Base-by-base conservation (phyloP, 169 alveolate genomes). In the Blepharisma undulans region DNA sequence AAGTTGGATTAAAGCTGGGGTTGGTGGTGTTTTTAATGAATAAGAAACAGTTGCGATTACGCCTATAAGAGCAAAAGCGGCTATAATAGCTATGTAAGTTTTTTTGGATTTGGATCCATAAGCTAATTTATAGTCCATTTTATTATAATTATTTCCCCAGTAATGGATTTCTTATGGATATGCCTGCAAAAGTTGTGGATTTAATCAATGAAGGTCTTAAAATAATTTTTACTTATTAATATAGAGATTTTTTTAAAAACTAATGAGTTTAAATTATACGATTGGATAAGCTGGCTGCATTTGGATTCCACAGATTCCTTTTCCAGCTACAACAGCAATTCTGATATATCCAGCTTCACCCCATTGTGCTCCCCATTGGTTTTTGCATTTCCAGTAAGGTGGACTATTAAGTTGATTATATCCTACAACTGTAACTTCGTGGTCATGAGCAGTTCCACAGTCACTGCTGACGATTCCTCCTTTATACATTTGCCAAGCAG, bases 401-500 rank as follows among this genome's bases (percentile, higher is more conserved):
- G 36, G 36, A 21, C 34, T 79, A 90, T 72, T 34, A 71, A 7
- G 92, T 29, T 71, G 93, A 19, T 76, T 72, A 36, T 86, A 34
- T 22, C 92, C 93, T 84, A 96, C 98, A 71, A 93, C 94, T 87
- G 95, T 95, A 22, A 97, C 98, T 48, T 95, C 98, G 92, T 97
- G 99, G 81, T 97, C 96, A 33, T 96, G 82, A 88, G 78, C 76
- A 71, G 92, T 90, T 80, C 97, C 98, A 87, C 98, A 96, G 16
- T 91, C 91, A 14, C 96, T 97, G 90, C 92, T 92, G 85, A 71
- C 94, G 1, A 96, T 95, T 12, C 98, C 98, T 19, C 87, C 93
- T 60, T 91, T 86, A 95, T 98, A 98, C 94, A 93, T 96, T 95
- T 98, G 98, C 97, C 98, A 98, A 80, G 88, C 72, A 66, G 96